Evolutionary conservation across 192 early-diverging fungal species (phyloP), one percentile per base, ranked within the genome.

Genomic region (Podila clonocystis): DNA sequence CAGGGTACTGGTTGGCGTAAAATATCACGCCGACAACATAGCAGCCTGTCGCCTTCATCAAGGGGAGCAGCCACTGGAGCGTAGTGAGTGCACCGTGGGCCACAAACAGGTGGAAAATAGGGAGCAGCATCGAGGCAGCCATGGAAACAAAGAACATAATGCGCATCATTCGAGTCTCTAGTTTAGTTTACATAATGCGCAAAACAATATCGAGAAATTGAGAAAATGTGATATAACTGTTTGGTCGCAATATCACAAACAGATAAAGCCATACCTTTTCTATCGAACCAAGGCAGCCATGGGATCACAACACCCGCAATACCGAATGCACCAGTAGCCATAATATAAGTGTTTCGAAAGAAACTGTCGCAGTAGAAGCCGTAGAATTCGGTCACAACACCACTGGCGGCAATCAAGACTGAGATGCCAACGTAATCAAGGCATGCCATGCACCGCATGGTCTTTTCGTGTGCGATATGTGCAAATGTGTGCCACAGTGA

Each of bases 341-440:
- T 63, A 63, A 90, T 88, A 60, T 91, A 91, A 7, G 84, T 62
- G 50, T 65, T 61, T 22, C 78, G 82, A 41, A 71, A 69, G 19
- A 66, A 24, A 2, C 79, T 66, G 12, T 82, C 73, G 70, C 89
- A 90, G 57, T 90, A 90, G 41, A 87, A 89, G 13, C 85, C 85
- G 73, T 88, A 91, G 73, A 89, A 89, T 60, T 87, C 87, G 9
- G 85, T 89, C 15, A 88, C 82, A 28, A 89, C 66, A 5, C 88
- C 84, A 31, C 85, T 87, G n/a, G 89, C 89, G 6, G 86, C 87
- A 64, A 91, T 91, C 33, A 91, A 69, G 64, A 90, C 71, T 0
- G 90, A 85, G 63, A 91, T 91, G 20, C 90, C 90, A 36, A 90
- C 90, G 79, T 91, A 90, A 68, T 90, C 89, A 11, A 91, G 69